Percentiles rank a stretch among this genome's conserved stretches.
Evolutionary conservation across 129 eudicot species (phyloP).

Genomic region (Chrysanthemum seticuspe): DNA sequence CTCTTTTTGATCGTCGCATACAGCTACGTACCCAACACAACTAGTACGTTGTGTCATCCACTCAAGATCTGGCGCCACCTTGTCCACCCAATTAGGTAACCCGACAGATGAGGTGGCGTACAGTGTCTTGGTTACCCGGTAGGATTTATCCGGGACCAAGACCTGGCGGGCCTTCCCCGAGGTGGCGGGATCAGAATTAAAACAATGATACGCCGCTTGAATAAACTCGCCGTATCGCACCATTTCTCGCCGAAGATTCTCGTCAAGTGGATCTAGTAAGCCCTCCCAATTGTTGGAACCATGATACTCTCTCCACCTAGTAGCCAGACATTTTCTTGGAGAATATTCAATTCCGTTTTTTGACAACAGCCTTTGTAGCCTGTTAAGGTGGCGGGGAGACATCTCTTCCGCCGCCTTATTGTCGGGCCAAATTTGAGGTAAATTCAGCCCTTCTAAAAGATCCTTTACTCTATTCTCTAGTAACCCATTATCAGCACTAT

Average conservation of each 20-base stretch:
- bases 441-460: constrained; percentile 51
- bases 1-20: constrained; percentile 78
- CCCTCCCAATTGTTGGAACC: constrained; percentile 84
- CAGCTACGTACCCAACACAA: constrained; percentile 85
- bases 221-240: constrained; percentile 90
- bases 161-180: constrained; percentile 54
- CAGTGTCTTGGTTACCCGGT: constrained; percentile 64
- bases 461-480: constrained; percentile 40
- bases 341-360: constrained; percentile 57
- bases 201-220: constrained; percentile 88
- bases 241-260: constrained; percentile 95
- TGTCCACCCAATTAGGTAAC: constrained; percentile 90
- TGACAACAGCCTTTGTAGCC: constrained; percentile 57
- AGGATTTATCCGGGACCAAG: constrained; percentile 61
- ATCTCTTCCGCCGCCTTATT: constrained; percentile 78
- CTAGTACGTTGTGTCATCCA: constrained; percentile 98
- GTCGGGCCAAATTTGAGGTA: constrained; percentile 70
- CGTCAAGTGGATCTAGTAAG: constrained; percentile 82
- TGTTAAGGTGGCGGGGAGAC: constrained; percentile 74
- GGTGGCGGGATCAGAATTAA: constrained; percentile 72
- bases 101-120: constrained; percentile 90
- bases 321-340: constrained; percentile 68
- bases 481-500: constrained; percentile 12
- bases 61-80: constrained; percentile 86
- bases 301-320: constrained; percentile 88